These are phyloP conservation scores for Kernera saxatilis DNA, from an alignment of 345 rosid species.

Conservation along the genomic window DNA sequence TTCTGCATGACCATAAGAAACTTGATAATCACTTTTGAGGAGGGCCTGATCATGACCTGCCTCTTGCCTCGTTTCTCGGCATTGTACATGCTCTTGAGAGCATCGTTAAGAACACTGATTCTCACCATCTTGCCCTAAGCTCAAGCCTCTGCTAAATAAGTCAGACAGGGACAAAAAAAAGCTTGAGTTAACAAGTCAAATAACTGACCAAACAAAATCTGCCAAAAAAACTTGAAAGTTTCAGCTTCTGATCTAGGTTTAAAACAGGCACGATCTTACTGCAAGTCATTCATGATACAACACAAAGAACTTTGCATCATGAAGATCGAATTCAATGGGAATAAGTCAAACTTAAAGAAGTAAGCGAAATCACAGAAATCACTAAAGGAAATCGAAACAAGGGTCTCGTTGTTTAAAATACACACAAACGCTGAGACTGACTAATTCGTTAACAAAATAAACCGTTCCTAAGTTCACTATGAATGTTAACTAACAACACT, in stretches of 20 bases:
- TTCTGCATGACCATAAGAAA: constrained; percentile 35
- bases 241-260: background rate
- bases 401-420: too few relatives aligned
- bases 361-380: background rate
- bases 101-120: constrained; percentile 33
- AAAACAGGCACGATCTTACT: background rate
- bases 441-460: background rate
- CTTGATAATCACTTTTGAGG: constrained; percentile 35
- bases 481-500: background rate
- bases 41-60: constrained; percentile 32
- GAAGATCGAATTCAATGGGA: background rate
- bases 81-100: constrained; percentile 35
- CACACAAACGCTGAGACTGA: background rate
- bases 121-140: constrained; percentile 22
- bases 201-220: background rate
- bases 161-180: background rate
- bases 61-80: constrained; percentile 36
- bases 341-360: background rate
- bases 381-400: background rate
- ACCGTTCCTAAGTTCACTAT: background rate
- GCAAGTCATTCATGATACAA: background rate
- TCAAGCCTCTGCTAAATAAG: constrained; percentile 9
- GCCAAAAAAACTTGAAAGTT: background rate
- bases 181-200: background rate
- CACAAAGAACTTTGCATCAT: background rate